Conservation (phyloP, 2,329 filamentous ascomycete genomes). For the Endocalyx cinctus region DNA sequence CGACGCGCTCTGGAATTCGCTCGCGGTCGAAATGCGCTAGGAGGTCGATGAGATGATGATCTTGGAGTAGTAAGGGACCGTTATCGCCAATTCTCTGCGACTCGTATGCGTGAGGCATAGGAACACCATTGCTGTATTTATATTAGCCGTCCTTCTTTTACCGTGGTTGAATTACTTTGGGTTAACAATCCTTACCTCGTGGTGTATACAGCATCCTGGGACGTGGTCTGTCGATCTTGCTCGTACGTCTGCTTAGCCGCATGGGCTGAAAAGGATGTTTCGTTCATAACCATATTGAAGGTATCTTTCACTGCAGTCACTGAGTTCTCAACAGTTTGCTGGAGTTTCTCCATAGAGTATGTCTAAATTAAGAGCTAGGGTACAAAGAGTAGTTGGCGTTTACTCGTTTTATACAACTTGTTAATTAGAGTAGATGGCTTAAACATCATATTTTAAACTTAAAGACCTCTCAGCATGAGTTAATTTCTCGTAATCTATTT, state of each 20-base stretch:
- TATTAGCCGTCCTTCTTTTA: background rate
- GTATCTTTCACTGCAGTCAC: no score
- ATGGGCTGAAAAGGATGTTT: constrained; percentile 33
- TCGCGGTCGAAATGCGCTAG: constrained; percentile 25
- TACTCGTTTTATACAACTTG: no score
- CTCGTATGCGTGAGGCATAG: constrained; percentile 19
- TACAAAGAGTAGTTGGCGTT: no score
- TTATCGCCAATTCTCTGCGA: constrained; percentile 20
- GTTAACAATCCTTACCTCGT: constrained; percentile 46
- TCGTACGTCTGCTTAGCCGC: constrained; percentile 34
- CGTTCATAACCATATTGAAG: constrained; percentile 22
- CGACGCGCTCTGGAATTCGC: constrained; percentile 19
- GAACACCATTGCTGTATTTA: constrained; percentile 17
- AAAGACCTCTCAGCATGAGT: no score
- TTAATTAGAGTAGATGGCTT: no score
- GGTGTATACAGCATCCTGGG: constrained; percentile 43
- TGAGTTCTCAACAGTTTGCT: no score
- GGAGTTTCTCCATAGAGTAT: no score
- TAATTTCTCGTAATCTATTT: no score
- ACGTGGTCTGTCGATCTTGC: constrained; percentile 33
- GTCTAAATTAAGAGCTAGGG: no score
- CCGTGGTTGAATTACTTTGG: background rate
- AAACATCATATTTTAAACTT: no score
- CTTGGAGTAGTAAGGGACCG: constrained; percentile 21
- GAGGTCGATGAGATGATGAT: constrained; percentile 24